Evolutionary conservation across 805 yeast genomes (phyloP).

Genomic region (Ascoidea tarda): DNA sequence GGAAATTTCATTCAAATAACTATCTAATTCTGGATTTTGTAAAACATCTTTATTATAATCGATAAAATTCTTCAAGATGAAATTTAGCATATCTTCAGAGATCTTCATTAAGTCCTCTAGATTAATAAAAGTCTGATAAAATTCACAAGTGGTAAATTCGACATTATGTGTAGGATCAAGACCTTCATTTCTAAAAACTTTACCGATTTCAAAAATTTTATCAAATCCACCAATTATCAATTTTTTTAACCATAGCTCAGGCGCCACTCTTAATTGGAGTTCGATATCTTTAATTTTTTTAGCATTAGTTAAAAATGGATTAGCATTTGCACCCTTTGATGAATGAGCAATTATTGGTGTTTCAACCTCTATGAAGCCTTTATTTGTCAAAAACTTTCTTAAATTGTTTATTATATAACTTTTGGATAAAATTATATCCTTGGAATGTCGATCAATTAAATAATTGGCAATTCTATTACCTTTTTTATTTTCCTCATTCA

Average conservation of each 20-base stretch:
- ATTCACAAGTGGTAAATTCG: constrained; percentile 97
- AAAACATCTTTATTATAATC: background rate
- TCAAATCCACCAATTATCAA: constrained; percentile 97
- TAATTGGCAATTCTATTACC: constrained; percentile 64
- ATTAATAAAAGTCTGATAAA: constrained; percentile 95
- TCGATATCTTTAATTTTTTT: constrained; percentile 14
- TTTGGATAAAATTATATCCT: constrained; percentile 34
- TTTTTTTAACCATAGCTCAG: constrained; percentile 91
- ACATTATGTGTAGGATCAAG: constrained; percentile 98
- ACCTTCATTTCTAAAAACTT: constrained; percentile 98
- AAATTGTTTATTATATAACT: constrained; percentile 39
- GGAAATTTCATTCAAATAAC: background rate
- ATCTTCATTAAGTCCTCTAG: constrained; percentile 86
- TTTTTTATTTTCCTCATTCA: constrained; percentile 44
- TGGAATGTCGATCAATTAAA: constrained; percentile 39
- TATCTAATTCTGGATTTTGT: background rate
- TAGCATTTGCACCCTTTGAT: constrained; percentile 85
- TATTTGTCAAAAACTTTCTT: constrained; percentile 30
- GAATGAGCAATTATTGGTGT: constrained; percentile 71
- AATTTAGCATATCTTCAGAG: constrained; percentile 6
- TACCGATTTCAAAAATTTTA: constrained; percentile 96
- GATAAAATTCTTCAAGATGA: background rate
- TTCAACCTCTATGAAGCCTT: constrained; percentile 65
- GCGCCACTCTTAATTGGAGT: constrained; percentile 74
- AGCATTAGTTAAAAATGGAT: constrained; percentile 56